Percentiles rank a stretch among this genome's conserved stretches.
phyloP scores from a whole-genome alignment of 345 rosid genomes.

The Euphorbia peplus region DNA sequence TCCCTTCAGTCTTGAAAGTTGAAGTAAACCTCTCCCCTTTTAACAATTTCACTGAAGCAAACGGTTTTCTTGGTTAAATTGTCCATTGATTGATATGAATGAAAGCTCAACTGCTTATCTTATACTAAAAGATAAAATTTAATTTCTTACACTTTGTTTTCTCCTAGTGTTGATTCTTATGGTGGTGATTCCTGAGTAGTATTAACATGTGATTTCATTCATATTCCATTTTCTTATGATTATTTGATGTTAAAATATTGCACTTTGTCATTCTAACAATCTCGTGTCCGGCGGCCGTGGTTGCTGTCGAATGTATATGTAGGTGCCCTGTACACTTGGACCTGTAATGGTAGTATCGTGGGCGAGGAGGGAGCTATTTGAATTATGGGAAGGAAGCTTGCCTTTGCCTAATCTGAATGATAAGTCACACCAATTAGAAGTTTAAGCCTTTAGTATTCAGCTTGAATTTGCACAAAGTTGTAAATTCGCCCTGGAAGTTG shows the following conservation, averaged over 20 bases:
- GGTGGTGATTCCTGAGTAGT: too few species aligned
- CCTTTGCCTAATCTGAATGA: conserved; percentile 43
- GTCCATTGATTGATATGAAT: not conserved
- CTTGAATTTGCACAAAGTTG: conserved; percentile 18
- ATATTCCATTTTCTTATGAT: not conserved
- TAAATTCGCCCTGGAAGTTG: conserved; percentile 30
- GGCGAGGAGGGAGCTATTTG: conserved; percentile 70
- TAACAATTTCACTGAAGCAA: not conserved
- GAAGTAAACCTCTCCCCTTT: not conserved
- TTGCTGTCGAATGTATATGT: conserved; percentile 20
- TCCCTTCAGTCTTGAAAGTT: not conserved
- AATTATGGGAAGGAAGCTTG: conserved; percentile 85
- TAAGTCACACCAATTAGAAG: conserved; percentile 67
- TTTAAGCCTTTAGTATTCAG: conserved; percentile 30
- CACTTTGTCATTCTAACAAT: not conserved
- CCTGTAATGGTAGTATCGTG: conserved; percentile 78
- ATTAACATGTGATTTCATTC: too few species aligned
- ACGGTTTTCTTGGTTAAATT: not conserved
- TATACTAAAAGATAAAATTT: too few species aligned
- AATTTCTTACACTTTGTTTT: too few species aligned
- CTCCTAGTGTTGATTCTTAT: too few species aligned
- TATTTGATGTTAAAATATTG: not conserved
- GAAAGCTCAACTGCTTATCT: too few species aligned
- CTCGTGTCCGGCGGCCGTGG: too few species aligned
- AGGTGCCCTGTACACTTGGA: conserved; percentile 95